Evolutionary conservation across 2,329 filamentous ascomycete genomes (phyloP).

Genomic region (Penicillium sp.): DNA sequence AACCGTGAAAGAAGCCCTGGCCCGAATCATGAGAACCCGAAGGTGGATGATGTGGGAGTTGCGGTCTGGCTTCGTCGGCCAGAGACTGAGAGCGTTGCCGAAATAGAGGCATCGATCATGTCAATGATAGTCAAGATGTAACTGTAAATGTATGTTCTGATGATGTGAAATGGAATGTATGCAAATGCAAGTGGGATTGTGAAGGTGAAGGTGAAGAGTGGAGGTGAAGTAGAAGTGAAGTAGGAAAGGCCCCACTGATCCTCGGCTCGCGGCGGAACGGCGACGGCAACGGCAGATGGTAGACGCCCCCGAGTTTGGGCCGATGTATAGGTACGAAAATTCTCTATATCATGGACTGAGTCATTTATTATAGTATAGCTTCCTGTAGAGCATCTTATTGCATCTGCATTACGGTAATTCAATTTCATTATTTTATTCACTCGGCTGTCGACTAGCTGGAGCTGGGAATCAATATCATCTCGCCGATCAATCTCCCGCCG

Average conservation of each 20-base stretch:
- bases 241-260: conserved; percentile 12
- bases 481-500: background rate
- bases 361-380: too few species aligned
- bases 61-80: conserved; percentile 13
- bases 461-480: too few species aligned
- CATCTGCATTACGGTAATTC: too few species aligned
- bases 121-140: conserved; percentile 18
- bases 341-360: too few species aligned
- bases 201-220: background rate
- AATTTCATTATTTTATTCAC: too few species aligned
- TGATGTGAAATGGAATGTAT: background rate
- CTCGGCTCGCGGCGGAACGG: conserved; percentile 18
- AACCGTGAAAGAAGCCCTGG: conserved; percentile 23
- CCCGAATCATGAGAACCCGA: background rate
- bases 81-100: conserved; percentile 32
- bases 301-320: background rate
- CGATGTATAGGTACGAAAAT: background rate
- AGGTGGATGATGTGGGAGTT: conserved; percentile 17
- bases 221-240: background rate
- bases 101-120: conserved; percentile 24
- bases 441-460: too few species aligned
- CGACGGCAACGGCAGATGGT: background rate
- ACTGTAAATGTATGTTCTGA: background rate
- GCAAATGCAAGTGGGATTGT: background rate
- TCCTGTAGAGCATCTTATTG: too few species aligned